Conservation (phyloP, 2,329 filamentous ascomycete genomes). For the Dryadomyces sulphureus region DNA sequence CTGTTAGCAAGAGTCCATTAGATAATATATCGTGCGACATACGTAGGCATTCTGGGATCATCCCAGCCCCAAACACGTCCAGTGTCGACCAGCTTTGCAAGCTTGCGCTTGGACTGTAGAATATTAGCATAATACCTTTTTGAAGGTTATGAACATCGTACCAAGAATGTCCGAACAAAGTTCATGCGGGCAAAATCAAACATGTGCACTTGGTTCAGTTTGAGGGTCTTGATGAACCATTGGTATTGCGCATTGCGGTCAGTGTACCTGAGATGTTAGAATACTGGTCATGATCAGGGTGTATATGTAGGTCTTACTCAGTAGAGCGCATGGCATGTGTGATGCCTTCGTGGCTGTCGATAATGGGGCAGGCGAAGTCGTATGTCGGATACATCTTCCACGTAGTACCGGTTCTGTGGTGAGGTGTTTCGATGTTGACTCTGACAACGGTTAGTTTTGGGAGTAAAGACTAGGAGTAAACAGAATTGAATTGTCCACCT, state of each 20-base stretch:
- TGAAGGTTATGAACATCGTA: neutral
- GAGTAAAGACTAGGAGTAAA: too few relatives aligned
- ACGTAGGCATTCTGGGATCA: conserved; percentile 71
- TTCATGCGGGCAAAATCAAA: conserved; percentile 79
- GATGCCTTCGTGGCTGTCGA: conserved; percentile 68
- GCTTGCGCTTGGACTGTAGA: conserved; percentile 58
- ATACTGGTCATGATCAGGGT: neutral
- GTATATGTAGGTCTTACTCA: conserved; percentile 28
- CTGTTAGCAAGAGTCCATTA: too few relatives aligned
- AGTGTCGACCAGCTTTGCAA: conserved; percentile 66
- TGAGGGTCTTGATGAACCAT: conserved; percentile 66
- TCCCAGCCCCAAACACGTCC: conserved; percentile 74
- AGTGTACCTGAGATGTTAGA: conserved; percentile 36
- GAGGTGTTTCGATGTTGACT: conserved; percentile 45
- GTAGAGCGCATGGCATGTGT: conserved; percentile 73
- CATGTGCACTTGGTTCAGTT: conserved; percentile 63
- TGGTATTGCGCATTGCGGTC: conserved; percentile 78
- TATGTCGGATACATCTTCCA: conserved; percentile 86
- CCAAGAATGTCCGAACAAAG: conserved; percentile 64
- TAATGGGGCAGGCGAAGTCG: conserved; percentile 71
- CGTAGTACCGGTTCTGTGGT: conserved; percentile 63
- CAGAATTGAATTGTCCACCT: too few relatives aligned
- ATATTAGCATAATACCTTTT: neutral
- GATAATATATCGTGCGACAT: too few relatives aligned
- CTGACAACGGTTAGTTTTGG: neutral